These are phyloP conservation scores for Dactylonectria estremocensis DNA, from an alignment of 2,329 filamentous ascomycete species.

Conservation along the genomic window DNA sequence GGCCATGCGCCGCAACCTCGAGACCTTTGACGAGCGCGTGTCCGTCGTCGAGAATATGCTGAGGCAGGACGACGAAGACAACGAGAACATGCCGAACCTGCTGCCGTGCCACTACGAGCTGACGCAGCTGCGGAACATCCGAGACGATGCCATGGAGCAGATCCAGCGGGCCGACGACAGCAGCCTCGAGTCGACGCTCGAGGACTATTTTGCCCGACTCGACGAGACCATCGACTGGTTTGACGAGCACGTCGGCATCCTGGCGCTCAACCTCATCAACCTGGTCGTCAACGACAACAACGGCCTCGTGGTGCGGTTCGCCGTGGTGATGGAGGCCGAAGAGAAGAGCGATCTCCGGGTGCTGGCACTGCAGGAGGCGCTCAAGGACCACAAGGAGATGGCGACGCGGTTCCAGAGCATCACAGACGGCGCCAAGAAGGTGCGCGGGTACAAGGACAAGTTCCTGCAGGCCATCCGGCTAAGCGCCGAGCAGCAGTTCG, in stretches of 20 bases:
- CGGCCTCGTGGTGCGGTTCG: conserved; percentile 90
- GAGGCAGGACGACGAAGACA: conserved; percentile 85
- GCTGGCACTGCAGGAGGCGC: conserved; percentile 90
- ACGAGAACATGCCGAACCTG: conserved; percentile 92
- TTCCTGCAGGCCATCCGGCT: conserved; percentile 86
- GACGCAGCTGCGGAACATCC: conserved; percentile 91
- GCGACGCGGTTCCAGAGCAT: conserved; percentile 95
- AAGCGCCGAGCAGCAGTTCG: conserved; percentile 82
- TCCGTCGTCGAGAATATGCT: conserved; percentile 84
- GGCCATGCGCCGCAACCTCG: conserved; percentile 91
- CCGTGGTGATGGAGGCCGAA: conserved; percentile 93
- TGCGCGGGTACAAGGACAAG: conserved; percentile 97
- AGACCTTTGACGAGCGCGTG: conserved; percentile 87
- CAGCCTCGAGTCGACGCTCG: conserved; percentile 84
- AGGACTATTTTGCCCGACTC: conserved; percentile 90
- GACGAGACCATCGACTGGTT: conserved; percentile 95
- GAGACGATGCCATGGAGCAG: conserved; percentile 97
- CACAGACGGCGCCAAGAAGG: conserved; percentile 90
- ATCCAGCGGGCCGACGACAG: conserved; percentile 83
- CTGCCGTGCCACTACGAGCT: conserved; percentile 92
- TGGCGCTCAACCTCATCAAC: conserved; percentile 91
- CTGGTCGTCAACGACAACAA: conserved; percentile 90
- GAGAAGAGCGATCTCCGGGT: conserved; percentile 97
- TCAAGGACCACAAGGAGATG: conserved; percentile 96
- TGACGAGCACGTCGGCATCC: conserved; percentile 91